Conservation (phyloP, 495 filamentous ascomycete species). For the Hypoxylon fragiforme region DNA sequence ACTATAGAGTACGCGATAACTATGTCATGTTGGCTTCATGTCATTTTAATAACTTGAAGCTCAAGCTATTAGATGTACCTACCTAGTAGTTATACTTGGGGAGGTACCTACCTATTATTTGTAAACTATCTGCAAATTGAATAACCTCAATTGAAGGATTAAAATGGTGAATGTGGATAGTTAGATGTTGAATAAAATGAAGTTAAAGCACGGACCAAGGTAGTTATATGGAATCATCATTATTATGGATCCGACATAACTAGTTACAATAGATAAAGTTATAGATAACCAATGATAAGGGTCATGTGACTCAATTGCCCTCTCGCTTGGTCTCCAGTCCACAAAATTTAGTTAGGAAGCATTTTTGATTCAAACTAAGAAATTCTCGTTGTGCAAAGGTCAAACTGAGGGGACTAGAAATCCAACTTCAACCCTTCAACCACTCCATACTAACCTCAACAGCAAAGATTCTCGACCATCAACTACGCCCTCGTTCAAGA, state of each 20-base stretch:
- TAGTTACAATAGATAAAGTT: no score
- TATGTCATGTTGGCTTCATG: no score
- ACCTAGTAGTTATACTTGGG: no score
- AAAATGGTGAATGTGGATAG: background rate
- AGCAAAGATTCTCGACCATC: conserved; percentile 37
- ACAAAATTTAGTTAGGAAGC: conserved; percentile 21
- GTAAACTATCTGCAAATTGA: no score
- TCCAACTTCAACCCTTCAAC: conserved; percentile 34
- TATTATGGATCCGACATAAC: no score
- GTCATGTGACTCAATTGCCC: conserved; percentile 36
- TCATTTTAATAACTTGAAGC: no score
- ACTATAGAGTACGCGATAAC: no score
- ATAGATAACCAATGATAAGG: conserved; percentile 7
- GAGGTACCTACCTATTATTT: no score
- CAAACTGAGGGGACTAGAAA: conserved; percentile 27
- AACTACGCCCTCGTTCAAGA: conserved; percentile 37
- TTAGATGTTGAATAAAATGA: background rate
- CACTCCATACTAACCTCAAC: conserved; percentile 33
- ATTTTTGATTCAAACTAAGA: conserved; percentile 27
- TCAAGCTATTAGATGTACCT: no score
- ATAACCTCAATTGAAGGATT: no score
- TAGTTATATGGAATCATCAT: no score
- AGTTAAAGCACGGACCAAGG: background rate
- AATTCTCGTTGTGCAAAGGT: conserved; percentile 30
- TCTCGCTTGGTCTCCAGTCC: conserved; percentile 38